These are phyloP conservation scores for Dipteronia dyeriana DNA, from an alignment of 345 rosid species.

Conservation along the genomic window DNA sequence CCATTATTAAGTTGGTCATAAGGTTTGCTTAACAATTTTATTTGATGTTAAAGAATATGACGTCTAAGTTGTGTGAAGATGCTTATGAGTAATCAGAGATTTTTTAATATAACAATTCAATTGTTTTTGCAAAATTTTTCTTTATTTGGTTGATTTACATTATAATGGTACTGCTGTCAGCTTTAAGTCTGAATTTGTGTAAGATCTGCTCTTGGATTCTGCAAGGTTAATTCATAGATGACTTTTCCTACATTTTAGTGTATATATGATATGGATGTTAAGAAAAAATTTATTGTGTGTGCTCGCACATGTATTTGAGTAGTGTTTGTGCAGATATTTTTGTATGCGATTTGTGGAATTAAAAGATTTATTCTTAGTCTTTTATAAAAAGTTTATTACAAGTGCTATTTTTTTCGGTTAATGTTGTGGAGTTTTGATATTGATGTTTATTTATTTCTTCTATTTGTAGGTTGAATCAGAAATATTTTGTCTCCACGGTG, in stretches of 20 bases:
- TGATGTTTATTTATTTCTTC: not conserved
- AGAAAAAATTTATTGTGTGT: too few species aligned
- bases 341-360: not conserved
- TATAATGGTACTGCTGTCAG: too few species aligned
- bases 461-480: conserved; percentile 85
- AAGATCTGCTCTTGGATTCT: too few species aligned
- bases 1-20: not conserved
- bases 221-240: too few species aligned
- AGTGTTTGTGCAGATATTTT: not conserved
- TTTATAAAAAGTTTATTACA: too few species aligned
- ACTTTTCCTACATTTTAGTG: too few species aligned
- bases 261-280: too few species aligned
- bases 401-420: conserved; percentile 1
- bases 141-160: too few species aligned
- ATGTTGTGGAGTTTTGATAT: conserved; percentile 16
- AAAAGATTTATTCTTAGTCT: not conserved
- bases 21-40: not conserved
- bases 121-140: not conserved
- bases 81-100: not conserved
- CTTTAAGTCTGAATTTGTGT: too few species aligned
- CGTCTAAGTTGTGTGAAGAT: not conserved
- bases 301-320: too few species aligned
- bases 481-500: conserved; percentile 94
- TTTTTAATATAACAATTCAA: not conserved
- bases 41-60: not conserved